These are phyloP conservation scores for Hypericum perforatum DNA, from an alignment of 345 rosid genomes.

Conservation along the genomic window DNA sequence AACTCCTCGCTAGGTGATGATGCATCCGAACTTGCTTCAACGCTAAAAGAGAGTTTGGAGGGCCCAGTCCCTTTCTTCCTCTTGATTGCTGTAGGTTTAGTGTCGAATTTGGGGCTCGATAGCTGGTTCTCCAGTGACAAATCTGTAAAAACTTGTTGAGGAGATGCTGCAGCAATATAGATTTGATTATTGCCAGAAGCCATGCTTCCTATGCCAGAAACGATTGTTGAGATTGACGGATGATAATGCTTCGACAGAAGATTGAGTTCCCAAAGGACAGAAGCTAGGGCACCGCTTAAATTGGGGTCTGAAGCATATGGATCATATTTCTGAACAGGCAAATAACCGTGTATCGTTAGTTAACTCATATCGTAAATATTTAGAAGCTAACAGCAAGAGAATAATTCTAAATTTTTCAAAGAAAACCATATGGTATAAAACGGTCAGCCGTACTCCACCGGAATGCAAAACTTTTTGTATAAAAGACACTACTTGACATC, in stretches of 20 bases:
- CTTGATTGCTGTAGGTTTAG: slow-evolving; percentile 41
- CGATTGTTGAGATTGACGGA: slow-evolving; percentile 53
- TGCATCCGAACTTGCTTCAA: slow-evolving; percentile 5
- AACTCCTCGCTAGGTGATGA: slow-evolving; percentile 27
- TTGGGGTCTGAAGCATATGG: slow-evolving; percentile 78
- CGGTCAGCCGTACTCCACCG: not conserved
- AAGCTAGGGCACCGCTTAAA: slow-evolving; percentile 84
- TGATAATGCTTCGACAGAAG: slow-evolving; percentile 75
- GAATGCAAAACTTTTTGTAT: not conserved
- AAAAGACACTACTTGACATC: too few relatives aligned
- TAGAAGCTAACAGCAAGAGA: too few relatives aligned
- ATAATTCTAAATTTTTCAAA: too few relatives aligned
- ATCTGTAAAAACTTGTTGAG: slow-evolving; percentile 65
- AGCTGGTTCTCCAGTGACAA: slow-evolving; percentile 48
- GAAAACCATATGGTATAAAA: not conserved
- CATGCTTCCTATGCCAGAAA: slow-evolving; percentile 53
- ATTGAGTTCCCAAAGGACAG: slow-evolving; percentile 87
- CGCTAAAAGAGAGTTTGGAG: slow-evolving; percentile 7
- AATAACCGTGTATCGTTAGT: too few relatives aligned
- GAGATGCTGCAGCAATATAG: slow-evolving; percentile 38
- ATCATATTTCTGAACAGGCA: slow-evolving; percentile 56
- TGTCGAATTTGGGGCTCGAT: slow-evolving; percentile 26
- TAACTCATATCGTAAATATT: too few relatives aligned
- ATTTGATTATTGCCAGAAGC: slow-evolving; percentile 50
- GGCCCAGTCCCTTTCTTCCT: slow-evolving; percentile 33